Evolutionary conservation across 495 filamentous ascomycete genomes (phyloP).

Genomic region (Clohesyomyces aquaticus): DNA sequence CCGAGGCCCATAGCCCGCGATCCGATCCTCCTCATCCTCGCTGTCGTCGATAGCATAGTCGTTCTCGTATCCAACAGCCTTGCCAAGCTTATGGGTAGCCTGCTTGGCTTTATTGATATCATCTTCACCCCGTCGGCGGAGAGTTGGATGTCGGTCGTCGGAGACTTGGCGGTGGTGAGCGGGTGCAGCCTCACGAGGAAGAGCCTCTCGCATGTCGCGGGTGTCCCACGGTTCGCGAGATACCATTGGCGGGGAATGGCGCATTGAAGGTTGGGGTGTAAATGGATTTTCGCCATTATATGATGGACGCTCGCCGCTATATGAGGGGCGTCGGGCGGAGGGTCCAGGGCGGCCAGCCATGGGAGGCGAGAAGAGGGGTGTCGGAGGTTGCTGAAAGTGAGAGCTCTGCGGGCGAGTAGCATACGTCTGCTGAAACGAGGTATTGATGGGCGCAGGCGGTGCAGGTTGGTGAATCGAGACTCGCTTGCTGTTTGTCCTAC

Average conservation of each 20-base stretch:
- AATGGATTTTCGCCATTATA: slow-evolving; percentile 29
- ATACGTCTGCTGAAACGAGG: slow-evolving; percentile 10
- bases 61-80: slow-evolving; percentile 22
- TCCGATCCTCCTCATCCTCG: slow-evolving; percentile 18
- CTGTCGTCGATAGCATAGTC: slow-evolving; percentile 6
- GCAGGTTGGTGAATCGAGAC: slow-evolving; percentile 25
- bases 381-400: background rate
- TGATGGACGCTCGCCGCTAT: too few species aligned
- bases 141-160: slow-evolving; percentile 7
- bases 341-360: background rate
- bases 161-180: slow-evolving; percentile 13
- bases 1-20: slow-evolving; percentile 19
- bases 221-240: slow-evolving; percentile 20
- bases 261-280: background rate
- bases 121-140: slow-evolving; percentile 16
- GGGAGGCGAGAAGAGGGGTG: slow-evolving; percentile 21
- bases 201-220: slow-evolving; percentile 22
- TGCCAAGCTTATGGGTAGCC: slow-evolving; percentile 21
- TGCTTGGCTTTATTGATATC: slow-evolving; percentile 20
- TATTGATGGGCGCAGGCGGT: slow-evolving; percentile 17
- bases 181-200: background rate
- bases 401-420: slow-evolving; percentile 23
- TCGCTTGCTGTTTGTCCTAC: slow-evolving; percentile 23
- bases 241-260: slow-evolving; percentile 4
- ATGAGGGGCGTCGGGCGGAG: slow-evolving; percentile 18